phyloP scores from a whole-genome alignment of 768 basidiomycete genomes.

The Xerocomellus dryophilus region DNA sequence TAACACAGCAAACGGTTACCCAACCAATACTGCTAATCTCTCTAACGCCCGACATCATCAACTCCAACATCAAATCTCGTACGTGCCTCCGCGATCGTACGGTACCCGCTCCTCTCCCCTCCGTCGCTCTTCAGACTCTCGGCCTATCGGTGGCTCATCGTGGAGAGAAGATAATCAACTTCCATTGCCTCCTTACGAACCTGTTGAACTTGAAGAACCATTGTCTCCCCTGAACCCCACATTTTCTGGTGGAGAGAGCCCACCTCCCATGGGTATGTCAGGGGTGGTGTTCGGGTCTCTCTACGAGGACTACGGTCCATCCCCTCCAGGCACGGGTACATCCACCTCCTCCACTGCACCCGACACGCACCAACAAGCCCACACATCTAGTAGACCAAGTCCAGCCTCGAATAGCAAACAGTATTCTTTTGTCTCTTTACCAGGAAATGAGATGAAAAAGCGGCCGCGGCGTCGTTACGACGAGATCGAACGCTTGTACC shows the following conservation, averaged over 20 bases:
- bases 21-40: constrained; percentile 33
- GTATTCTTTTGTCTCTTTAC: constrained; percentile 78
- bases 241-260: constrained; percentile 44
- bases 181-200: constrained; percentile 34
- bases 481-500: constrained; percentile 93
- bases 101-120: constrained; percentile 42
- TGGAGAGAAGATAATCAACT: constrained; percentile 33
- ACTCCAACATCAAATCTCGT: constrained; percentile 40
- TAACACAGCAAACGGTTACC: constrained; percentile 39
- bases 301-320: constrained; percentile 53
- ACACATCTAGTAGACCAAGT: constrained; percentile 20
- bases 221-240: constrained; percentile 54
- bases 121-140: constrained; percentile 44
- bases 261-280: constrained; percentile 33
- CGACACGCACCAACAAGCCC: constrained; percentile 24
- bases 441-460: constrained; percentile 79
- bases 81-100: constrained; percentile 33
- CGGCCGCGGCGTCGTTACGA: constrained; percentile 85
- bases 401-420: constrained; percentile 56
- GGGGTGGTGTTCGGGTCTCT: constrained; percentile 43
- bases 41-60: constrained; percentile 39
- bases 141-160: constrained; percentile 38
- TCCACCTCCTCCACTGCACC: constrained; percentile 51
- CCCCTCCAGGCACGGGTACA: constrained; percentile 61
- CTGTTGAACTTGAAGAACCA: constrained; percentile 43